Evolutionary conservation across 257 asterid species (phyloP), one percentile per base, ranked within the genome.

Genomic region (Cordia subcordata): DNA sequence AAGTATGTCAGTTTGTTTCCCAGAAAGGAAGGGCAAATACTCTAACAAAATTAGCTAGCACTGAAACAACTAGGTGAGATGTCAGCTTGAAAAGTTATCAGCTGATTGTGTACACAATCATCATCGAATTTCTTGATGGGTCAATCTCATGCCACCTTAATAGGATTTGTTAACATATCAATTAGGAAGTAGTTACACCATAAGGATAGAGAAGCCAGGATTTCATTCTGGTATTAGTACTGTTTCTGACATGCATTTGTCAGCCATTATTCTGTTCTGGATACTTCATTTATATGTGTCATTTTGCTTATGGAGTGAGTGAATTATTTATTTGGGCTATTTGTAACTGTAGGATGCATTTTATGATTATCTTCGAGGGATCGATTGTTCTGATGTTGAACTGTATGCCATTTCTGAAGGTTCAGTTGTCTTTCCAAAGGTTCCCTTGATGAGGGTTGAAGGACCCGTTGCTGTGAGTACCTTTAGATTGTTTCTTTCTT

Each of bases 401-500:
- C 84, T 93, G 75, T 81, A 89, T 70, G 89, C 99, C 62, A 79
- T 93, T 69, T 68, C 94, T 62, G 99, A 93, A 79, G 99, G 99
- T 76, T 77, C 71, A 59, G 99, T 86, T 66, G 95, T 93, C 68
- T 89, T 89, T 58, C 99, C 99, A 5, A 93, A 83, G 85, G 84
- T 89, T 73, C 99, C 99, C 8, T 63, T 89, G 77, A 78, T 93
- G 95, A 89, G 96, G 82, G 64, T 93, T 72, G 96, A 93, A 85
- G 99, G 99, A 58, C 92, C 99, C 22, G 79, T 85, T 68, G 94
- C 96, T 60, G 97, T 93, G 75, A 86, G 96, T 84, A 71, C 60
- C 81, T 64, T 4, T 50, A 39, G 53, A 67, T 35, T 53, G 22
- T 11, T 46, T 27, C 53, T 50, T 55, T 64, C 52, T 40, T 55